These are phyloP conservation scores for Mortierella polycephala DNA, from an alignment of 371 early-diverging fungal genomes.

Conservation along the genomic window DNA sequence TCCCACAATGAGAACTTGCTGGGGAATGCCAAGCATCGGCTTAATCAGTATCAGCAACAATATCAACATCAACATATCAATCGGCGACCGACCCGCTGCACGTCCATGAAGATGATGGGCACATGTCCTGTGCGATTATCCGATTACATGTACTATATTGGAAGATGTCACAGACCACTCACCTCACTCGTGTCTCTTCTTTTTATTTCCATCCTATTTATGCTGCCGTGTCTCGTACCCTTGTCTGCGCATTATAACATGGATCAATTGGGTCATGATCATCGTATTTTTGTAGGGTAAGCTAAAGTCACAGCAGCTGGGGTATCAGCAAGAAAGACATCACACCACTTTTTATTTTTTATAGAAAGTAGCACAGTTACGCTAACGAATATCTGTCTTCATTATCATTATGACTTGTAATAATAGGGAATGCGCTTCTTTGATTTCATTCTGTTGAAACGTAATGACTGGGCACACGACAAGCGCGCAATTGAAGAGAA, in stretches of 20 bases:
- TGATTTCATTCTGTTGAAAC: constrained; percentile 87
- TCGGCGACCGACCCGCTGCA: no score
- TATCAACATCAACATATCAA: no score
- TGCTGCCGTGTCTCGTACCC: constrained; percentile 2
- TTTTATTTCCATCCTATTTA: neutral
- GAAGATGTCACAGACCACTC: neutral
- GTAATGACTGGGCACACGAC: constrained; percentile 81
- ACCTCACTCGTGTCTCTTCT: neutral
- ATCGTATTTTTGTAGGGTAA: constrained; percentile 8
- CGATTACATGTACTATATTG: no score
- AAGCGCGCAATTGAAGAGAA: constrained; percentile 63
- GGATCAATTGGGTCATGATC: neutral
- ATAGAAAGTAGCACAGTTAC: neutral
- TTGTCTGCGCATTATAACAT: neutral
- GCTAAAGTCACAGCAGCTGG: neutral
- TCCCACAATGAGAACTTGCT: neutral
- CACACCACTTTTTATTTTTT: constrained; percentile 6
- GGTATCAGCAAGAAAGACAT: neutral
- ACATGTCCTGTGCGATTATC: no score
- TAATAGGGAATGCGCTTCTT: constrained; percentile 87
- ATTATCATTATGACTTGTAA: neutral
- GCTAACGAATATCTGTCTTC: no score
- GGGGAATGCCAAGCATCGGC: constrained; percentile 40
- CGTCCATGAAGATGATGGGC: no score
- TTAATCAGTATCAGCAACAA: no score